Conservation (phyloP, 2,329 filamentous ascomycete species). For the Xylaria sp. region DNA sequence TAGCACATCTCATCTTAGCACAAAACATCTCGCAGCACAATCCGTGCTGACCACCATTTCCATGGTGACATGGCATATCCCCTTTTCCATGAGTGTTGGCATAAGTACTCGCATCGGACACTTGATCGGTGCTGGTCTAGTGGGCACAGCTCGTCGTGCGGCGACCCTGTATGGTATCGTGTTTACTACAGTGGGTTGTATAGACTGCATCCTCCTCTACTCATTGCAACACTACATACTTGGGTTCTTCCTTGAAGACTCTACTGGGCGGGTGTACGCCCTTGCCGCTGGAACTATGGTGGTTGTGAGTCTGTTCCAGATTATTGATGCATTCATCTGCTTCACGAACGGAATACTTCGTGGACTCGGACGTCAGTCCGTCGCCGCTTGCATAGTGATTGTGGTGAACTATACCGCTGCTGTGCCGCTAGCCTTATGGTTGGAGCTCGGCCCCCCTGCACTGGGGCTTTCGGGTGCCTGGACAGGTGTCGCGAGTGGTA, state of each 20-base stretch:
- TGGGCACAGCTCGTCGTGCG: constrained; percentile 49
- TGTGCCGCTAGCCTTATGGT: constrained; percentile 53
- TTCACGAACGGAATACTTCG: constrained; percentile 54
- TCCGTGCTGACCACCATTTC: constrained; percentile 55
- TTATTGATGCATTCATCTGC: constrained; percentile 47
- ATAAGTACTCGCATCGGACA: constrained; percentile 56
- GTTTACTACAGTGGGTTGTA: constrained; percentile 47
- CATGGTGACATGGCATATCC: constrained; percentile 56
- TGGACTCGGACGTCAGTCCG: constrained; percentile 52
- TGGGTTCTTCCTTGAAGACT: constrained; percentile 50
- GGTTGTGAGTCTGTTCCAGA: constrained; percentile 50
- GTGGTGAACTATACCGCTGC: constrained; percentile 52
- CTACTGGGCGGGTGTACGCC: constrained; percentile 22
- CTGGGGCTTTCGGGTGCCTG: constrained; percentile 50
- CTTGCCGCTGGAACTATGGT: constrained; percentile 43
- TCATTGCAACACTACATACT: constrained; percentile 46
- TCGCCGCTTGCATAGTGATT: constrained; percentile 53
- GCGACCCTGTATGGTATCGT: constrained; percentile 49
- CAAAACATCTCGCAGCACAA: constrained; percentile 55
- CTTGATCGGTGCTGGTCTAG: constrained; percentile 53
- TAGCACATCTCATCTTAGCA: constrained; percentile 57
- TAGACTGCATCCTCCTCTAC: constrained; percentile 50
- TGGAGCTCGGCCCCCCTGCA: constrained; percentile 49
- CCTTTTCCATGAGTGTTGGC: constrained; percentile 56
- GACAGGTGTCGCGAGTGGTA: constrained; percentile 51